phyloP scores from a whole-genome alignment of 192 early-diverging fungal species.

The Glomus cerebriforme region DNA sequence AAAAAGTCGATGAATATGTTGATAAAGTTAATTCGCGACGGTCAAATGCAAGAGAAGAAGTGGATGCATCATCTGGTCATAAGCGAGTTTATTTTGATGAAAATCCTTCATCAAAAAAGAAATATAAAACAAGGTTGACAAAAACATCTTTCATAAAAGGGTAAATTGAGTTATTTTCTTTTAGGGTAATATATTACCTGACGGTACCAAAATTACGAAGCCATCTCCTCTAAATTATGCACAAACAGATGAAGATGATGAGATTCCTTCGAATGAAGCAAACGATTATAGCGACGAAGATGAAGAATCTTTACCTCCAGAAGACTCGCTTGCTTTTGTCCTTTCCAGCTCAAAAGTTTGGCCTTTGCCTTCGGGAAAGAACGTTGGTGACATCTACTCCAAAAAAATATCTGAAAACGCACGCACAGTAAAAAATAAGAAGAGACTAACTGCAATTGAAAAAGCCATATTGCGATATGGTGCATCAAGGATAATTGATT shows the following conservation, averaged over 20 bases:
- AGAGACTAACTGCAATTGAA: constrained; percentile 23
- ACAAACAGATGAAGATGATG: background rate
- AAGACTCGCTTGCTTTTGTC: background rate
- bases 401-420: constrained; percentile 21
- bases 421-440: constrained; percentile 16
- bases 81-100: too few relatives aligned
- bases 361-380: constrained; percentile 20
- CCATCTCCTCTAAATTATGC: background rate
- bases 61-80: too few relatives aligned
- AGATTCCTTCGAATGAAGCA: background rate
- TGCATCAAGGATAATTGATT: constrained; percentile 27
- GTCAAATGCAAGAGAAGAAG: too few relatives aligned
- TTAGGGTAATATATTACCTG: background rate
- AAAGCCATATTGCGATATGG: constrained; percentile 23
- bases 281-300: constrained; percentile 18
- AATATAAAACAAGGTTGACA: too few relatives aligned
- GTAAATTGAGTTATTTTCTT: background rate
- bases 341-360: background rate
- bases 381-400: constrained; percentile 15
- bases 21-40: constrained; percentile 1
- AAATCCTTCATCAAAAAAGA: too few relatives aligned
- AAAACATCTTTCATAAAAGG: background rate
- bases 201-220: constrained; percentile 19
- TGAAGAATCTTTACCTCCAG: constrained; percentile 4
- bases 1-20: constrained; percentile 7